Percentiles rank a stretch among this genome's conserved stretches.
Evolutionary conservation across 2,329 filamentous ascomycete species (phyloP).

Genomic region (Colletotrichum sp.): DNA sequence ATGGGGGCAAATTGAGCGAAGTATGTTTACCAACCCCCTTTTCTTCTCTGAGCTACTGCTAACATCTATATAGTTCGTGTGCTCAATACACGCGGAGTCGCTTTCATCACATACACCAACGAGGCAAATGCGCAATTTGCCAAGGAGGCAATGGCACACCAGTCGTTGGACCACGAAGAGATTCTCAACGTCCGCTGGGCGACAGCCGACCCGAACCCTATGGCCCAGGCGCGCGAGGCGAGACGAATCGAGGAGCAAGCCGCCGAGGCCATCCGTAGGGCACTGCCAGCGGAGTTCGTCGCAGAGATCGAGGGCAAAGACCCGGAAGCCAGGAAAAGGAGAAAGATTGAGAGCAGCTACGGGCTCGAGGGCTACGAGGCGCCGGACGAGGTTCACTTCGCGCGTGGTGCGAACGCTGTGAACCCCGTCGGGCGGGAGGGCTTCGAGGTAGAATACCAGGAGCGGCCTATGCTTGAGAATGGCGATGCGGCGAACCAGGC

Average conservation of each 20-base stretch:
- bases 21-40: conserved; percentile 32
- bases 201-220: conserved; percentile 93
- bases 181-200: conserved; percentile 97
- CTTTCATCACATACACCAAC: conserved; percentile 93
- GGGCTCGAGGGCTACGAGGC: conserved; percentile 92
- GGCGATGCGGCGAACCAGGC: conserved; percentile 45
- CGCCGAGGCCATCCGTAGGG: conserved; percentile 87
- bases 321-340: conserved; percentile 83
- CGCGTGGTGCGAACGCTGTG: conserved; percentile 73
- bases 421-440: conserved; percentile 64
- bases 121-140: conserved; percentile 81
- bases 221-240: conserved; percentile 91
- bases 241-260: conserved; percentile 92
- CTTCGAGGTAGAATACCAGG: conserved; percentile 68
- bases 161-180: conserved; percentile 88
- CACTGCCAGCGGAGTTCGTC: conserved; percentile 87
- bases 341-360: conserved; percentile 89
- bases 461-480: conserved; percentile 62
- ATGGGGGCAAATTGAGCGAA: conserved; percentile 92
- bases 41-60: background rate
- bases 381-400: conserved; percentile 92
- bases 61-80: conserved; percentile 63
- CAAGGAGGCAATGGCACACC: conserved; percentile 95
- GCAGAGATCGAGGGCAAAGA: conserved; percentile 93
- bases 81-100: conserved; percentile 86